phyloP scores from a whole-genome alignment of 2,329 filamentous ascomycete species.

The Xylaria sp. region DNA sequence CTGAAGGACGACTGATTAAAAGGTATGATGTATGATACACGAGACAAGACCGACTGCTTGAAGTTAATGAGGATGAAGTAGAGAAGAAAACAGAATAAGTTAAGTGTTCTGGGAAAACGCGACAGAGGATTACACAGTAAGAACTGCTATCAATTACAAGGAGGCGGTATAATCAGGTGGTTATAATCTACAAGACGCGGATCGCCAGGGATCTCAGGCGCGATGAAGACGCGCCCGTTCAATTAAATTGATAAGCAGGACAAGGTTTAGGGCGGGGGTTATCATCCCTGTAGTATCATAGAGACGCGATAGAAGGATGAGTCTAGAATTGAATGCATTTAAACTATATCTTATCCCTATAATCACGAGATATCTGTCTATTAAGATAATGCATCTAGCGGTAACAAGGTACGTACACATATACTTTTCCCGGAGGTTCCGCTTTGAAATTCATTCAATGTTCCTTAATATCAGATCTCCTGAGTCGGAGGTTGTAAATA shows the following conservation, averaged over 20 bases:
- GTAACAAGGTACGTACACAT: too few species aligned
- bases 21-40: neutral
- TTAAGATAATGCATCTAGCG: too few species aligned
- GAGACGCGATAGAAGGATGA: neutral
- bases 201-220: neutral
- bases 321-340: neutral
- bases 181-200: conserved; percentile 14
- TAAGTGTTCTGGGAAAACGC: neutral
- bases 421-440: too few species aligned
- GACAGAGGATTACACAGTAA: neutral
- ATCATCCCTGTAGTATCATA: too few species aligned
- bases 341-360: too few species aligned
- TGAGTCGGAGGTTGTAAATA: too few species aligned
- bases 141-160: neutral
- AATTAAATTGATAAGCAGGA: conserved; percentile 7
- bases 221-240: conserved; percentile 18
- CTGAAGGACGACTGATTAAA: neutral
- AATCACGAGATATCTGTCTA: too few species aligned
- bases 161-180: neutral
- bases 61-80: neutral
- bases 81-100: neutral
- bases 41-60: neutral
- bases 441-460: too few species aligned
- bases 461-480: too few species aligned
- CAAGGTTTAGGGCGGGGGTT: neutral